Conservation (phyloP, 257 asterid species). For the Solanum stenotomum region DNA sequence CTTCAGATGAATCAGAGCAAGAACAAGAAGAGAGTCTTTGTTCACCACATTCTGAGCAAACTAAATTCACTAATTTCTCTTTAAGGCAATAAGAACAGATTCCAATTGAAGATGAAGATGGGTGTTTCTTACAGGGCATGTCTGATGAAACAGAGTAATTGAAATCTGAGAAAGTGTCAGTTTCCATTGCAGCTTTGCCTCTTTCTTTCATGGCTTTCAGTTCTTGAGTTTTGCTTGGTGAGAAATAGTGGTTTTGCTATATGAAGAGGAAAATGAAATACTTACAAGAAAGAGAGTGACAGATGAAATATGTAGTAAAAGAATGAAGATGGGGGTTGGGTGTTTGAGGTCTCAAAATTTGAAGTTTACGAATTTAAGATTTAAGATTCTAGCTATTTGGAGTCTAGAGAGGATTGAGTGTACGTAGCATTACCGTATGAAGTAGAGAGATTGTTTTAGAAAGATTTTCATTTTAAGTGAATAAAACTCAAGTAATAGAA, state of each 20-base stretch:
- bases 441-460: no score
- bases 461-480: no score
- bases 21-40: conserved; percentile 46
- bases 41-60: conserved; percentile 93
- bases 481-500: no score
- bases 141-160: conserved; percentile 47
- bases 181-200: conserved; percentile 45
- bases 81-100: conserved; percentile 71
- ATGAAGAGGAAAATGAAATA: neutral
- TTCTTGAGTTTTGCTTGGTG: neutral
- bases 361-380: neutral
- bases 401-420: no score
- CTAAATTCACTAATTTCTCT: conserved; percentile 57
- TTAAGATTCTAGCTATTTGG: no score
- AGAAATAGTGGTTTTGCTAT: neutral
- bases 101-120: conserved; percentile 52
- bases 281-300: neutral
- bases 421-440: no score
- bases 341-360: neutral
- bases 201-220: conserved; percentile 46
- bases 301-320: neutral
- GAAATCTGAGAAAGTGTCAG: conserved; percentile 28
- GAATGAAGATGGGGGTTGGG: neutral
- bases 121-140: conserved; percentile 71
- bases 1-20: conserved; percentile 73